phyloP scores from a whole-genome alignment of 1,139 yeast species.

The Geotrichum fermentans region DNA sequence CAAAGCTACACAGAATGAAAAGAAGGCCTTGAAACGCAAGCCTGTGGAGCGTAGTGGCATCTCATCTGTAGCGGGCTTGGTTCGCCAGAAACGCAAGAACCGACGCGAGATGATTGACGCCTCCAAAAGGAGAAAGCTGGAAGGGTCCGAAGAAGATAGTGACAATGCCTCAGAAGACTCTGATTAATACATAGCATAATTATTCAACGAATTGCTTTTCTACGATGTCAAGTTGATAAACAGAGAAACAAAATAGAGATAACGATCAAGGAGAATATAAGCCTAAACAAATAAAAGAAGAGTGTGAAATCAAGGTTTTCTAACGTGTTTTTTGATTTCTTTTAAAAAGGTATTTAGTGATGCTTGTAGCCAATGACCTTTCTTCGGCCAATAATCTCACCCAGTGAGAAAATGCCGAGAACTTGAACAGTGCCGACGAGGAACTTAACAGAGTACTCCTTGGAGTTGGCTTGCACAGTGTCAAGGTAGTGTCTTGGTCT shows the following conservation, averaged over 20 bases:
- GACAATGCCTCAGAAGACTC: background rate
- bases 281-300: background rate
- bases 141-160: conserved; percentile 6
- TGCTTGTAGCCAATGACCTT: conserved; percentile 69
- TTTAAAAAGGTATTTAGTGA: conserved; percentile 8
- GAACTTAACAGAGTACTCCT: conserved; percentile 59
- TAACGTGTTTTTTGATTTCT: conserved; percentile 1
- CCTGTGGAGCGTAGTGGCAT: conserved; percentile 67
- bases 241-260: background rate
- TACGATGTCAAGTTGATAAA: no score
- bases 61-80: conserved; percentile 77
- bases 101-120: conserved; percentile 72
- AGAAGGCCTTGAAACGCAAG: conserved; percentile 56
- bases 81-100: conserved; percentile 60
- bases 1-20: conserved; percentile 64
- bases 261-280: background rate
- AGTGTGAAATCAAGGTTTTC: background rate
- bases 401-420: conserved; percentile 86
- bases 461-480: conserved; percentile 46
- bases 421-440: conserved; percentile 78
- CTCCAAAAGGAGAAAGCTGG: conserved; percentile 56
- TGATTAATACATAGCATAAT: background rate
- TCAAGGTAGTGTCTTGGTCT: conserved; percentile 33
- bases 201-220: background rate
- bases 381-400: conserved; percentile 97